Evolutionary conservation across 148 eudicot species (phyloP).

Genomic region (Fagopyrum tataricum): DNA sequence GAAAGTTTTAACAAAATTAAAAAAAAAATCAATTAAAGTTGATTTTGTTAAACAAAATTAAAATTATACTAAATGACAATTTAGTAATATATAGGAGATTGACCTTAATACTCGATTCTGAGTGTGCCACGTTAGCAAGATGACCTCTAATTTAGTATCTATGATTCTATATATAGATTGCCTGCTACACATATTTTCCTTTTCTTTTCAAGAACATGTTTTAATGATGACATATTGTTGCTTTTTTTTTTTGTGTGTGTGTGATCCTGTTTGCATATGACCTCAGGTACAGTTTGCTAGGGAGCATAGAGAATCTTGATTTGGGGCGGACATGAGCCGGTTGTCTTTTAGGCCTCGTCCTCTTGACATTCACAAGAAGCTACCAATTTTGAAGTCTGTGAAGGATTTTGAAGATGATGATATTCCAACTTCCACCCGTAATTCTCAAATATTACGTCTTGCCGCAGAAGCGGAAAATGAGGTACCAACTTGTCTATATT

Average conservation of each 20-base stretch:
- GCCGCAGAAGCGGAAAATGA: slow-evolving; percentile 73
- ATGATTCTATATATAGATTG: no score
- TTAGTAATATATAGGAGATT: no score
- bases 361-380: slow-evolving; percentile 91
- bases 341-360: slow-evolving; percentile 91
- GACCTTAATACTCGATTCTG: no score
- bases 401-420: slow-evolving; percentile 97
- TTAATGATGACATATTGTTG: neutral
- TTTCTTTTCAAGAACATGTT: neutral
- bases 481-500: slow-evolving; percentile 29
- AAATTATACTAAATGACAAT: no score
- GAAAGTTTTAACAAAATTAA: no score
- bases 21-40: no score
- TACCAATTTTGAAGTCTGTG: slow-evolving; percentile 79
- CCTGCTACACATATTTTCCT: no score
- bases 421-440: slow-evolving; percentile 64
- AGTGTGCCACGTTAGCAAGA: no score
- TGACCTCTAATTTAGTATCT: no score
- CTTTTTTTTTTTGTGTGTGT: no score
- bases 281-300: slow-evolving; percentile 11
- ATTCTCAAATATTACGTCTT: slow-evolving; percentile 64
- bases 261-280: neutral
- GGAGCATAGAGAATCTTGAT: slow-evolving; percentile 12
- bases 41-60: no score
- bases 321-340: slow-evolving; percentile 58